Evolutionary conservation across 169 alveolate genomes (phyloP).

Genomic region (Eimeria brunetti): DNA sequence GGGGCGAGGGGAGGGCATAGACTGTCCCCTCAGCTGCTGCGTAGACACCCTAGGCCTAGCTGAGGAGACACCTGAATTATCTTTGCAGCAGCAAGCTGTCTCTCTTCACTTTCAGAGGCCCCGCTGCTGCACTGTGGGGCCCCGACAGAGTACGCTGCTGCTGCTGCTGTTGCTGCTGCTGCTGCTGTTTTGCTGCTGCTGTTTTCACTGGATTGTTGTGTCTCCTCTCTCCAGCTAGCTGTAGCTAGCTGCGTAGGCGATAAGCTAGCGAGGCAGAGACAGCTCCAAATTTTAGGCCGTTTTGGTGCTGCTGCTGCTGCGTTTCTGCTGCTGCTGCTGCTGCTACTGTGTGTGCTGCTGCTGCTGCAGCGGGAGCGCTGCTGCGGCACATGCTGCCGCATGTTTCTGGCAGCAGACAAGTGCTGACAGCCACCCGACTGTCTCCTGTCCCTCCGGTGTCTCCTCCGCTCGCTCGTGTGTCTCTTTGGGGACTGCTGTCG

Average conservation of each 20-base stretch:
- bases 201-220: too few relatives aligned
- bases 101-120: not conserved
- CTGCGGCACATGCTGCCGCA: slow-evolving; percentile 32
- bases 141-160: not conserved
- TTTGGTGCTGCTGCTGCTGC: slow-evolving; percentile 19
- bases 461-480: slow-evolving; percentile 17
- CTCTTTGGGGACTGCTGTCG: slow-evolving; percentile 52
- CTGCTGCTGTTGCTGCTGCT: not conserved
- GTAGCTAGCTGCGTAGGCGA: not conserved
- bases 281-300: too few relatives aligned
- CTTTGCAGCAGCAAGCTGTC: slow-evolving; percentile 1
- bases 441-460: slow-evolving; percentile 35
- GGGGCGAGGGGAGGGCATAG: not conserved
- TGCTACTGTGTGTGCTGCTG: not conserved
- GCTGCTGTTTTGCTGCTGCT: too few relatives aligned
- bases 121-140: slow-evolving; percentile 41
- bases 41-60: not conserved
- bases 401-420: not conserved
- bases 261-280: not conserved
- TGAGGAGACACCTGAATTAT: slow-evolving; percentile 17
- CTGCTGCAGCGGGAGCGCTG: slow-evolving; percentile 22
- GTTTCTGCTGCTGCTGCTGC: not conserved
- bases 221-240: not conserved
- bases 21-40: slow-evolving; percentile 20
- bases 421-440: slow-evolving; percentile 31